Evolutionary conservation across 106 monocot species (phyloP).

Genomic region (Dendrobium catenatum): DNA sequence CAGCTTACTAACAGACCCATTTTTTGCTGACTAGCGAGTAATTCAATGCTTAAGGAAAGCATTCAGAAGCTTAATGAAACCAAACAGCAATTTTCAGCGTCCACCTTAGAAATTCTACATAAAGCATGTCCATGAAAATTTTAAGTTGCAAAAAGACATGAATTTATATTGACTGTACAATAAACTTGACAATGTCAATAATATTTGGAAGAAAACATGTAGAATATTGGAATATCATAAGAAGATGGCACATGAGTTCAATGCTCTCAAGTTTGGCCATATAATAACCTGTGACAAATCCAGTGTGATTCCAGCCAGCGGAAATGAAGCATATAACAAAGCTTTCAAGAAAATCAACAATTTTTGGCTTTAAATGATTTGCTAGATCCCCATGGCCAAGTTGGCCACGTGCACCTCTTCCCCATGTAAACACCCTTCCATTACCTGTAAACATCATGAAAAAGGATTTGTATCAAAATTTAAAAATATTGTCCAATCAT

Average conservation of each 20-base stretch:
- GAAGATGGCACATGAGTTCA: conserved; percentile 3
- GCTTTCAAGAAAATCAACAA: conserved; percentile 36
- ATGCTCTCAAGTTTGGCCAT: neutral
- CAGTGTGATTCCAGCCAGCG: conserved; percentile 93
- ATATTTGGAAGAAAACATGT: neutral
- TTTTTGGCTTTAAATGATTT: conserved; percentile 39
- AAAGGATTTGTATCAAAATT: neutral
- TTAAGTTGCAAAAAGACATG: neutral
- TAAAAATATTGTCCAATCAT: neutral
- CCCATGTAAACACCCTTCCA: conserved; percentile 66
- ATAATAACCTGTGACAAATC: conserved; percentile 59
- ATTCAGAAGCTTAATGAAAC: too few relatives aligned
- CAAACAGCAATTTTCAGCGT: too few relatives aligned
- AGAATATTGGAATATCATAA: neutral
- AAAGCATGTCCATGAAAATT: neutral
- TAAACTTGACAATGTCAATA: neutral
- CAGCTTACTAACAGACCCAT: too few relatives aligned
- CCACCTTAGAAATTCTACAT: neutral
- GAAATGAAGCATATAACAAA: conserved; percentile 41
- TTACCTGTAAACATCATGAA: conserved; percentile 32
- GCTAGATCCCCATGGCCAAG: conserved; percentile 63
- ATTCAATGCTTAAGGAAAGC: too few relatives aligned
- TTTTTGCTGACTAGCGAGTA: too few relatives aligned
- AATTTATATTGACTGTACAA: neutral
- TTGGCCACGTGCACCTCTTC: conserved; percentile 67